Conservation (phyloP, 371 early-diverging fungal species). For the Homolaphlyctis polyrhiza region DNA sequence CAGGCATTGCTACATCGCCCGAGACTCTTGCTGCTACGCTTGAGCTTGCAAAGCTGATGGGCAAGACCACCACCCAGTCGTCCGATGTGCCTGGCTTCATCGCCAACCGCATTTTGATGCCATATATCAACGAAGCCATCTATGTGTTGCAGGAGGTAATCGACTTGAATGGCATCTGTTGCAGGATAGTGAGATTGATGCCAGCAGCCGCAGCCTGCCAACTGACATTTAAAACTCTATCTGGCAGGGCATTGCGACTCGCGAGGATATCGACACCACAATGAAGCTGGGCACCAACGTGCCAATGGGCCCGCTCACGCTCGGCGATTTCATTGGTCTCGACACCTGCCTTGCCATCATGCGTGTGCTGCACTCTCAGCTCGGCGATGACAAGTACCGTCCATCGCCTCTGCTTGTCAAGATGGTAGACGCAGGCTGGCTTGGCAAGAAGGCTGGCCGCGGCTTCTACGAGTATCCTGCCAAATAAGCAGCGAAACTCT, state of each 20-base stretch:
- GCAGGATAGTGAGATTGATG: constrained; percentile 1
- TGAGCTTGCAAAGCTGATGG: constrained; percentile 78
- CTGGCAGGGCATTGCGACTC: constrained; percentile 78
- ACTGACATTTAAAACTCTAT: too few relatives aligned
- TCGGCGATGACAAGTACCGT: constrained; percentile 97
- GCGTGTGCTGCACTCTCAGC: constrained; percentile 86
- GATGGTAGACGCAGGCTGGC: constrained; percentile 96
- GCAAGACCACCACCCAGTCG: constrained; percentile 84
- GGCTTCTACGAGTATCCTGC: constrained; percentile 92
- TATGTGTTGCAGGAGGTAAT: constrained; percentile 78
- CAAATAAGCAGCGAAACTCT: too few relatives aligned
- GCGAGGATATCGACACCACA: constrained; percentile 95
- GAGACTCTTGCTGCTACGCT: constrained; percentile 69
- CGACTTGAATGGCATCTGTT: constrained; percentile 8
- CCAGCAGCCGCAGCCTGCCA: neutral
- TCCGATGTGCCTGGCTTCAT: constrained; percentile 96
- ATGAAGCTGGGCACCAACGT: constrained; percentile 96
- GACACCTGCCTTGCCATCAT: constrained; percentile 97
- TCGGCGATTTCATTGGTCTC: constrained; percentile 97
- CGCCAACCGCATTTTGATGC: constrained; percentile 95
- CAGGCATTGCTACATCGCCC: constrained; percentile 78
- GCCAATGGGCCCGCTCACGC: constrained; percentile 96
- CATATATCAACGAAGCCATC: constrained; percentile 96
- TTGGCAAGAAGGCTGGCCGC: constrained; percentile 84
- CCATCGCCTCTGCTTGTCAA: constrained; percentile 87